These are phyloP conservation scores for Pluteus cervinus DNA, from an alignment of 768 basidiomycete genomes.

Conservation along the genomic window DNA sequence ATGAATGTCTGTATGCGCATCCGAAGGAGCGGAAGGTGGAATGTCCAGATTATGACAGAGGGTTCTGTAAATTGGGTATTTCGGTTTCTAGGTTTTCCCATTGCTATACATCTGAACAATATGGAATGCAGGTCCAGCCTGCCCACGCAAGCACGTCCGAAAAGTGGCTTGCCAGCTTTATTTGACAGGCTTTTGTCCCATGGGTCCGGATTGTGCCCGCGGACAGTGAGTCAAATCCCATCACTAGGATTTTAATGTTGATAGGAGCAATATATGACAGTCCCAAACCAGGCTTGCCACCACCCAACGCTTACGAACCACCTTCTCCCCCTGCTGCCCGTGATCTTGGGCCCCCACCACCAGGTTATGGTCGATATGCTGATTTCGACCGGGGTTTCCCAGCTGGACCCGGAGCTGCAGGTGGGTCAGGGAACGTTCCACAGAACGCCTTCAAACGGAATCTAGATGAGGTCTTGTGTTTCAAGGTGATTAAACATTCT, in stretches of 20 bases:
- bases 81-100: slow-evolving; percentile 8
- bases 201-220: slow-evolving; percentile 80
- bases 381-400: slow-evolving; percentile 56
- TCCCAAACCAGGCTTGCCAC: slow-evolving; percentile 71
- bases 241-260: slow-evolving; percentile 7
- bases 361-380: slow-evolving; percentile 81
- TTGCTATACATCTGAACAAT: slow-evolving; percentile 9
- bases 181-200: slow-evolving; percentile 88
- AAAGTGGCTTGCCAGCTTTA: slow-evolving; percentile 88
- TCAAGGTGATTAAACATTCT: slow-evolving; percentile 52
- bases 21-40: slow-evolving; percentile 88
- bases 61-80: slow-evolving; percentile 91
- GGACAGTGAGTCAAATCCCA: slow-evolving; percentile 67
- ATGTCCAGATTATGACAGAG: slow-evolving; percentile 93
- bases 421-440: background rate
- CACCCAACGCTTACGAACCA: slow-evolving; percentile 69
- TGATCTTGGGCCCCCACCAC: slow-evolving; percentile 86
- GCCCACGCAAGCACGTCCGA: slow-evolving; percentile 89
- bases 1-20: slow-evolving; percentile 95
- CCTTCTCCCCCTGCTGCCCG: slow-evolving; percentile 70
- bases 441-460: slow-evolving; percentile 44
- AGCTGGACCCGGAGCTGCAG: slow-evolving; percentile 16
- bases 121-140: slow-evolving; percentile 59
- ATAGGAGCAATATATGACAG: slow-evolving; percentile 31
- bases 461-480: slow-evolving; percentile 79